Base-by-base conservation (phyloP, 768 basidiomycete genomes). In the Dioszegia crocea region DNA sequence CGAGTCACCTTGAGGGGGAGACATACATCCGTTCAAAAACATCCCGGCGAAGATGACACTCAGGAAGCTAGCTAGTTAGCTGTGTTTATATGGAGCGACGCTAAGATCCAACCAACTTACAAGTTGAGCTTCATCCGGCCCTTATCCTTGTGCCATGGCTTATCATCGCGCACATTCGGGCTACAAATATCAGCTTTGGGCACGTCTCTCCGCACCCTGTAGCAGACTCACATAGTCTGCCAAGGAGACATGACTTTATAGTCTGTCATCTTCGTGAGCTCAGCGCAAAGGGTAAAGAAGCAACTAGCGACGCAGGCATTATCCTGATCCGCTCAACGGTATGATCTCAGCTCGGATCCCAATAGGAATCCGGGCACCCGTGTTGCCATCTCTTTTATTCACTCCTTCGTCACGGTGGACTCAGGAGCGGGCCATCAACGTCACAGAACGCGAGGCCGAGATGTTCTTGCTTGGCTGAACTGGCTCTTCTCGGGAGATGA, bases 291-390 rank as follows among this genome's bases (percentile, higher is more conserved):
- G 48, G 46, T 54, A n/a, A 54, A 62, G 57, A 64, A 65, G 64
- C 71, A 75, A 73, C 71, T 75, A 62, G 71, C 74, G 72, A 72
- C 77, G 77, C 77, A 76, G 74, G 75, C 67, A 74, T 76, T 75
- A 76, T 70, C 75, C 74, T 75, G 75, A 62, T 75, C 74, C 74
- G 73, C 74, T 75, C 59, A 61, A 78, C 77, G 77, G 77, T 78
- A 70, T 78, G 62, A 78, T 78, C 77, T 78, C 77, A 78, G 77
- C 75, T 53, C 51, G 8, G 39, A 26, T 21, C 19, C 38, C 14
- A 11, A 12, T 24, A 8, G n/a, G 47, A 16, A 36, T 5, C 51
- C 51, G 9, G 51, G 51, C 51, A 53, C 51, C 51, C 51, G 51
- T 53, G 51, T 53, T 53, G 51, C 51, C 51, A 53, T 53, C 51